phyloP scores from a whole-genome alignment of 2,329 filamentous ascomycete genomes.

The Penicillium italicum region DNA sequence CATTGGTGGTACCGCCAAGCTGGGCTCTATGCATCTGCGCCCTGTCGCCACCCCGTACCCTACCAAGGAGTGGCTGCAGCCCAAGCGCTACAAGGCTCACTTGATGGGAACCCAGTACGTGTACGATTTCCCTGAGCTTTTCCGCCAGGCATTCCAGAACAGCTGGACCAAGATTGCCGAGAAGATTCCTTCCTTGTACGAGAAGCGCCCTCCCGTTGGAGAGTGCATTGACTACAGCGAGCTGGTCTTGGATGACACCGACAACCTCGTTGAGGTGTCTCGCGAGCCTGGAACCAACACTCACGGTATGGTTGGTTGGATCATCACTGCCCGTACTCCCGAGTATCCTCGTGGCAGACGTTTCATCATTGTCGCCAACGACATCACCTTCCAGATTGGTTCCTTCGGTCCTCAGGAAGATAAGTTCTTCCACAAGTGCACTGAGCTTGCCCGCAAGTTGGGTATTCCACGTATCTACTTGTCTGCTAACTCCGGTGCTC shows the following conservation, averaged over 20 bases:
- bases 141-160: constrained; percentile 97
- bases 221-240: constrained; percentile 94
- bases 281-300: constrained; percentile 93
- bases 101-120: constrained; percentile 99
- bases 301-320: constrained; percentile 98
- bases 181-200: constrained; percentile 67
- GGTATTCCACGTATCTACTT: constrained; percentile 97
- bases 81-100: constrained; percentile 98
- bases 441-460: constrained; percentile 86
- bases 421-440: constrained; percentile 98
- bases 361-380: constrained; percentile 96
- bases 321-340: constrained; percentile 88
- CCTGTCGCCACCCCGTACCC: constrained; percentile 89
- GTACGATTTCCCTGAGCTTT: constrained; percentile 98
- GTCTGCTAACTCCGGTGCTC: constrained; percentile 97
- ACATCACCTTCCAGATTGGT: constrained; percentile 98
- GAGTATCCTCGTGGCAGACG: constrained; percentile 90
- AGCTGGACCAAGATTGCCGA: constrained; percentile 76
- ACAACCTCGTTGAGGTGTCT: constrained; percentile 87
- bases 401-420: constrained; percentile 96
- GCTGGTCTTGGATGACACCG: constrained; percentile 88
- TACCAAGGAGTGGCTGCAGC: constrained; percentile 97
- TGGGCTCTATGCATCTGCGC: constrained; percentile 90
- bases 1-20: constrained; percentile 90
- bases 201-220: constrained; percentile 78